phyloP scores from a whole-genome alignment of 345 rosid genomes.

The Turritis glabra region DNA sequence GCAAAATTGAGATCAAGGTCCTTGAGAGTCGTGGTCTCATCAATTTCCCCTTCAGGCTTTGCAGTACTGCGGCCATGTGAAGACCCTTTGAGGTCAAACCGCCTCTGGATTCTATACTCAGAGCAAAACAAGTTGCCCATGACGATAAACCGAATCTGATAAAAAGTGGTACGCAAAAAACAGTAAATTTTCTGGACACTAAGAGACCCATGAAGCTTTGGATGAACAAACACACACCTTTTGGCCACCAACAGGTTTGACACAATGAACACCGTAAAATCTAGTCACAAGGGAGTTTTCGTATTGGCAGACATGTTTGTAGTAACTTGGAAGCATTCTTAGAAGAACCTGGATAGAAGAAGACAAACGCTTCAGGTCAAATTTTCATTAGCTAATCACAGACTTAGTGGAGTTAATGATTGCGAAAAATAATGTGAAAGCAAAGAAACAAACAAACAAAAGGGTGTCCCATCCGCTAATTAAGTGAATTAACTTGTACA shows the following conservation, averaged over 20 bases:
- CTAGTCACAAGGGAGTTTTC: conserved; percentile 91
- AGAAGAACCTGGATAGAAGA: conserved; percentile 67
- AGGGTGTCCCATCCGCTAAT: conserved; percentile 29
- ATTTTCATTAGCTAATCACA: conserved; percentile 27
- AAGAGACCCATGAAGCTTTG: background rate
- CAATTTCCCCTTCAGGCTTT: conserved; percentile 85
- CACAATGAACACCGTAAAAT: conserved; percentile 93
- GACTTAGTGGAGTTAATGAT: conserved; percentile 30
- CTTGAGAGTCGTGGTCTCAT: conserved; percentile 94
- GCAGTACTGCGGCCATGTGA: conserved; percentile 90
- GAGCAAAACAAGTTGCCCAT: conserved; percentile 99
- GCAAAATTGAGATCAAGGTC: conserved; percentile 92
- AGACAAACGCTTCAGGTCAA: conserved; percentile 39
- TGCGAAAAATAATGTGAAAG: conserved; percentile 37
- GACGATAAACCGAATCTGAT: conserved; percentile 87
- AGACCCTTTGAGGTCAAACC: conserved; percentile 97
- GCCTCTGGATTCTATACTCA: conserved; percentile 86
- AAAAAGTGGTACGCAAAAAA: background rate
- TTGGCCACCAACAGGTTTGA: conserved; percentile 89
- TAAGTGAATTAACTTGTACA: conserved; percentile 23
- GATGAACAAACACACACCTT: conserved; percentile 52
- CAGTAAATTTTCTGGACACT: conserved; percentile 6
- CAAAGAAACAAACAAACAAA: conserved; percentile 31
- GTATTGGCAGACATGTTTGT: conserved; percentile 65
- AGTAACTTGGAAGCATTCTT: conserved; percentile 90